Percentiles rank a stretch among this genome's conserved stretches.
Conservation (phyloP, 148 eudicot species). For the Polygonum aviculare region DNA sequence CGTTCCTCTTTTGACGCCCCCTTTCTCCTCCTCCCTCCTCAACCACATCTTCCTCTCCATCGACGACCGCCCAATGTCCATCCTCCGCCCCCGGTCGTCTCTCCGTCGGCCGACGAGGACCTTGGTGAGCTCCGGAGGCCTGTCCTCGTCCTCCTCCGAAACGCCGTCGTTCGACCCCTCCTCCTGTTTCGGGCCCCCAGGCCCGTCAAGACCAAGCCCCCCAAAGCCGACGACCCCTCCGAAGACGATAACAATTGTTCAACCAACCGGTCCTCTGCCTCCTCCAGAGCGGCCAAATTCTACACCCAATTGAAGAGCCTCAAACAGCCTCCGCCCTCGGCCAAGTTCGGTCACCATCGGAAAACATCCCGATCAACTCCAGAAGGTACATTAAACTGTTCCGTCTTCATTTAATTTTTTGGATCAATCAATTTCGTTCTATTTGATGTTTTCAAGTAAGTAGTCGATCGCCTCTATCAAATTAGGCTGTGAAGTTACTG, state of each 20-base stretch:
- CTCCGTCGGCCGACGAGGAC: slow-evolving; percentile 21
- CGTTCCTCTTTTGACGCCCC: too few relatives aligned
- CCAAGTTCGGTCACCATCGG: too few relatives aligned
- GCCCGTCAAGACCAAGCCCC: slow-evolving; percentile 35
- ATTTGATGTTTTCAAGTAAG: too few relatives aligned
- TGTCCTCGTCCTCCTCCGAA: slow-evolving; percentile 39
- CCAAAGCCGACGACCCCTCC: too few relatives aligned
- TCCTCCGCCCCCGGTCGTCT: slow-evolving; percentile 12
- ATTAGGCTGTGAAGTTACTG: too few relatives aligned
- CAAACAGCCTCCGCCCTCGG: slow-evolving; percentile 84
- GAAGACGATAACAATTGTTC: too few relatives aligned
- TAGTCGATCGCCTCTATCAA: too few relatives aligned
- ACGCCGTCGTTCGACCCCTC: slow-evolving; percentile 15
- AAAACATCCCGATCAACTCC: too few relatives aligned
- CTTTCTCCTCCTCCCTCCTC: slow-evolving; percentile 65
- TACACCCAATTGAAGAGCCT: slow-evolving; percentile 60
- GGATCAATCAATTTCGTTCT: too few relatives aligned
- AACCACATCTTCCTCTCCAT: slow-evolving; percentile 62
- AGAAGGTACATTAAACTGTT: too few relatives aligned
- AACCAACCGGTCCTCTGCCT: slow-evolving; percentile 10
- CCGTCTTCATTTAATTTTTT: too few relatives aligned
- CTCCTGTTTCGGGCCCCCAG: slow-evolving; percentile 26
- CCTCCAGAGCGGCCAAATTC: slow-evolving; percentile 44
- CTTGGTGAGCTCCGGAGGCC: slow-evolving; percentile 32
- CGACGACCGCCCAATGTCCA: slow-evolving; percentile 22